Base-by-base conservation (phyloP, 768 basidiomycete genomes). In the Tulasnella sp. region DNA sequence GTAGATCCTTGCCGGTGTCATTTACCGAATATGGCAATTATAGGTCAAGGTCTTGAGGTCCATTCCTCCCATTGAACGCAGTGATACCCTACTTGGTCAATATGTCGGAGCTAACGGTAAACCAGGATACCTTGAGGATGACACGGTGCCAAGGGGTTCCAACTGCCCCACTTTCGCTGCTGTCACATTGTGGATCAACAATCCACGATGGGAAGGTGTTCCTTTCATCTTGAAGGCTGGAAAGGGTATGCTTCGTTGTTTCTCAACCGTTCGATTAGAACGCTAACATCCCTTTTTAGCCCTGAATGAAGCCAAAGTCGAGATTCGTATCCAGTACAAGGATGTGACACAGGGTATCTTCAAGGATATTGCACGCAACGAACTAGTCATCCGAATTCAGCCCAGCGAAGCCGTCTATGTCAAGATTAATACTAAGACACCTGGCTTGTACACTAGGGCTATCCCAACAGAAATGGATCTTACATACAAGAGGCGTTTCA, bases 111-210 rank as follows among this genome's bases (percentile, higher is more conserved):
- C 83, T 24, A 79, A 85, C 58, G 86, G 82, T 53, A 95, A 96
- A 67, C 92, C 95, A n/a, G 93, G 93, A n/a, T 98, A 99, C 66
- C 79, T 95, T 53, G 93, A 99, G 57, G 93, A 99, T 64, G 78
- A 83, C 25, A 96, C 89, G 1, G 93, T 98, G 22, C 93, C 93
- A 32, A 89, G 76, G 63, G 77, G 78, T 62, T 96, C 92, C 20
- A 75, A 78, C 37, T 95, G 91, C 69, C 93, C 95, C 5, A 99
- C 93, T 4, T 99, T 81, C 61, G 92, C 93, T 42, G 89, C 89
- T 5, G 79, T 80, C 44, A 84, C 83, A 10, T 72, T 98, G 20
- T 84, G 79, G 78, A 88, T 99, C 65, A 75, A 95, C 69, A 95
- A 90, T 65, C 90, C 88, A 1, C 73, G 95, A 55, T 99, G 93